phyloP scores from a whole-genome alignment of 352 stramenopile genomes.

The Thraustochytrium striatum region DNA sequence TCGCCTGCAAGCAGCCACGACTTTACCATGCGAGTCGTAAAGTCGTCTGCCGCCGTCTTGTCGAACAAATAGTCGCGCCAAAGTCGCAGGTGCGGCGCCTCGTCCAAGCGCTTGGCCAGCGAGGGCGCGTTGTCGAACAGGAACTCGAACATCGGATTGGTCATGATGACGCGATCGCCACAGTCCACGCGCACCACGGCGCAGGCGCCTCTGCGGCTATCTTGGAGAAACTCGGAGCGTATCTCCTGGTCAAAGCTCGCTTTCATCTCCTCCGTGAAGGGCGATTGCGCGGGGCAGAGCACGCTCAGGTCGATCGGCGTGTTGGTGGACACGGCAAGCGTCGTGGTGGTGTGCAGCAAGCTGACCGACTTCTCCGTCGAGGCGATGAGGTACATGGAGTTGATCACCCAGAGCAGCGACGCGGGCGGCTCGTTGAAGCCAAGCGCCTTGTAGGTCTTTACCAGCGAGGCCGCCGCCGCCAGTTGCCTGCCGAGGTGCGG shows the following conservation, averaged over 20 bases:
- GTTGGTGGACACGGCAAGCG: constrained; percentile 24
- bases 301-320: not conserved
- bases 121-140: constrained; percentile 8
- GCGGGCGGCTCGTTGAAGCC: constrained; percentile 7
- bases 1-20: constrained; percentile 3
- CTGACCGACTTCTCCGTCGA: constrained; percentile 37
- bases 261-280: constrained; percentile 1
- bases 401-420: constrained; percentile 18
- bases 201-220: constrained; percentile 1
- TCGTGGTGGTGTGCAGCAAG: constrained; percentile 24
- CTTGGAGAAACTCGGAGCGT: not conserved
- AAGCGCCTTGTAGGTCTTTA: not conserved
- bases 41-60: not conserved
- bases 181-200: constrained; percentile 19
- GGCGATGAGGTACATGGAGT: constrained; percentile 34
- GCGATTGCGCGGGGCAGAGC: constrained; percentile 2
- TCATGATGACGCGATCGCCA: constrained; percentile 23
- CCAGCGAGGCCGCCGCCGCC: constrained; percentile 1
- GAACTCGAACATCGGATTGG: constrained; percentile 22
- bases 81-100: constrained; percentile 16
- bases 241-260: not conserved
- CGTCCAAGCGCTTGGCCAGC: not conserved
- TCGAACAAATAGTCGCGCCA: constrained; percentile 29
- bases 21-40: constrained; percentile 33
- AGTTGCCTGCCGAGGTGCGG: constrained; percentile 19